Base-by-base conservation (phyloP, 495 filamentous ascomycete species). In the Cercophora samala region DNA sequence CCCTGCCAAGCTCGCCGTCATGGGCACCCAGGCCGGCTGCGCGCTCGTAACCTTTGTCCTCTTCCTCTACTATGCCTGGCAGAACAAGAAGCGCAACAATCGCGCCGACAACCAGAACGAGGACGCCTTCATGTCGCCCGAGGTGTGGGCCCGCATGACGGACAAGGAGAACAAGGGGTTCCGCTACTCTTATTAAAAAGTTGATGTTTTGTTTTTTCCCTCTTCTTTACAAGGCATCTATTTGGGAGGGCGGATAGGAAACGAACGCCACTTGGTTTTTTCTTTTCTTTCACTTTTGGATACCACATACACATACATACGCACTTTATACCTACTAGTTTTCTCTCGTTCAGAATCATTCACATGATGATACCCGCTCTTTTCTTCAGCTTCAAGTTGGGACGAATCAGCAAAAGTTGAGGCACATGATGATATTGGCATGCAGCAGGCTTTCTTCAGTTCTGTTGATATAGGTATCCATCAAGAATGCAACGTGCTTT, bases 1-100 rank as follows among this genome's bases (percentile, higher is more conserved):
- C 11, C 87, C 87, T 1, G 88, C 88, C 5, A 90, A 90, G 75
- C 83, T 90, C 56, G 77, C 85, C 0, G 82, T 89, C 56, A 74
- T 78, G 72, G 76, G 55, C 54, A 78, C 78, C 18, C 76, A 76
- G 60, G 72, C 75, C 22, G 74, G 68, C 18, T 77, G 75, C 63
- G 74, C 73, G 3, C 24, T 77, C 1, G 75, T 73, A 59, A 79
- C 76, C 6, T 69, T 77, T 62, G 15, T 63, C 3, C 65, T 79
- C 18, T 77, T 76, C 60, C 32, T 69, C 18, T 79, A 77, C 66
- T 79, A 79, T 60, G 70, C 73, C 21, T 78, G 75, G 73, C 69
- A 75, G 67, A 79, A 79, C 70, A 76, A 75, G 70, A 68, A 65
- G 23, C 68, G 77, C 52, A 70, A 64, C 29, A 60, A 52, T 24